A percentile compares a stretch with the other conserved stretches of the same genome.
Evolutionary conservation across 2,329 filamentous ascomycete species (phyloP).

Genomic region (Microcyclospora pomicola): DNA sequence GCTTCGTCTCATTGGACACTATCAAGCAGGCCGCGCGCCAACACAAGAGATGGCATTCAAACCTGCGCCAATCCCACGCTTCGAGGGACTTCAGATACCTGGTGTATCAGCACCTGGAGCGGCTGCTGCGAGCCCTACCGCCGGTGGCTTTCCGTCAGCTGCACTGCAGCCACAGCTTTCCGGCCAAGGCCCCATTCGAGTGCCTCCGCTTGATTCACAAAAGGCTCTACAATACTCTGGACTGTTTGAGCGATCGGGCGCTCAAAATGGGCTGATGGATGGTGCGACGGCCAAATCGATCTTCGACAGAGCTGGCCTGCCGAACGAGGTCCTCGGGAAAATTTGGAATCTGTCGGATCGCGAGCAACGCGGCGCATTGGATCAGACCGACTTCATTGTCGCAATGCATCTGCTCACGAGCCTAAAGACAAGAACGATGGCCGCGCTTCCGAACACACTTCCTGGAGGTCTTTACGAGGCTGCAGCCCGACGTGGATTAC

Average conservation of each 20-base stretch:
- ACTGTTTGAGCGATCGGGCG: constrained; percentile 81
- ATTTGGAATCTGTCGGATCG: constrained; percentile 96
- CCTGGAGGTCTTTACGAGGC: constrained; percentile 84
- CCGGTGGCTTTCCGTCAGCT: constrained; percentile 11
- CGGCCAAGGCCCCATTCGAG: constrained; percentile 54
- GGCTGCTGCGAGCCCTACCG: constrained; percentile 5
- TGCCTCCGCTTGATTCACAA: constrained; percentile 75
- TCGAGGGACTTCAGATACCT: constrained; percentile 58
- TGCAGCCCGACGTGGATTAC: constrained; percentile 54
- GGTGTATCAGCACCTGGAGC: constrained; percentile 5
- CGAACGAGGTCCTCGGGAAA: constrained; percentile 79
- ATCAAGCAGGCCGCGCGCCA: constrained; percentile 73
- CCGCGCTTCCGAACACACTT: constrained; percentile 63
- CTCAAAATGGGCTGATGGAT: constrained; percentile 62
- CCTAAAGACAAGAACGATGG: constrained; percentile 70
- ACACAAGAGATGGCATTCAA: constrained; percentile 69
- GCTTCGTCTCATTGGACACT: constrained; percentile 85
- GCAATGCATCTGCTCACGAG: constrained; percentile 95
- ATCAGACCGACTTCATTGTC: constrained; percentile 86
- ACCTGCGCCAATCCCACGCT: constrained; percentile 78
- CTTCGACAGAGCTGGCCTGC: constrained; percentile 81
- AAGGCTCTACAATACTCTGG: constrained; percentile 79
- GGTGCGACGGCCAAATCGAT: constrained; percentile 69
- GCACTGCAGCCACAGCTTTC: constrained; percentile 20
- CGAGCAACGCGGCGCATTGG: constrained; percentile 76